Conservation (phyloP, 768 basidiomycete genomes). For the Sistotremastrum niveocremeum region DNA sequence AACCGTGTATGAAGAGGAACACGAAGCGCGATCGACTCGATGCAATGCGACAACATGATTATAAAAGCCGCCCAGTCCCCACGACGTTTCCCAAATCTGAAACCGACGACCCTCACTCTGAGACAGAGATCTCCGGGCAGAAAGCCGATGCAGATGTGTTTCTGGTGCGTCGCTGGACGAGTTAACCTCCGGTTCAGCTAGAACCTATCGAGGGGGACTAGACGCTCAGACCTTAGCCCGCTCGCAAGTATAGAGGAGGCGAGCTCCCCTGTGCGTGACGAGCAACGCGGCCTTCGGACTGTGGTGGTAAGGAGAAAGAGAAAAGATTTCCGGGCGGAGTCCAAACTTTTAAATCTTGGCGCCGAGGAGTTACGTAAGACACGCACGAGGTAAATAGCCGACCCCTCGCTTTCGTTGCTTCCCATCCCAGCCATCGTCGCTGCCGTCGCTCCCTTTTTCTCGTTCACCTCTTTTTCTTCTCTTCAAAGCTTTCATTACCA, state of each 20-base stretch:
- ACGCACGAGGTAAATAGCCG: too few species aligned
- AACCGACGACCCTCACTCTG: slow-evolving; percentile 3
- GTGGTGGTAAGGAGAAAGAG: slow-evolving; percentile 6
- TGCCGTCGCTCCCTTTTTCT: too few species aligned
- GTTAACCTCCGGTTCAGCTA: slow-evolving; percentile 17
- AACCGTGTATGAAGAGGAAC: too few species aligned
- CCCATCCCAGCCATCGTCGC: too few species aligned
- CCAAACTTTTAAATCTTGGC: too few species aligned
- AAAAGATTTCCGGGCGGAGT: too few species aligned
- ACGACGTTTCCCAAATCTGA: slow-evolving; percentile 17
- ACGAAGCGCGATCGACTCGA: slow-evolving; percentile 2
- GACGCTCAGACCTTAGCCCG: slow-evolving; percentile 28
- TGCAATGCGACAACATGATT: not conserved
- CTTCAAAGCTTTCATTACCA: too few species aligned
- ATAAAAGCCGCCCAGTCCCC: slow-evolving; percentile 15
- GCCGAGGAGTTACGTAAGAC: too few species aligned
- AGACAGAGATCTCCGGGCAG: slow-evolving; percentile 4
- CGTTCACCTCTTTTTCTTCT: too few species aligned
- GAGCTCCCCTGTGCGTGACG: slow-evolving; percentile 18
- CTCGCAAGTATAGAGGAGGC: slow-evolving; percentile 18
- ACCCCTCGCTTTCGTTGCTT: too few species aligned
- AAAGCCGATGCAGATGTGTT: slow-evolving; percentile 8
- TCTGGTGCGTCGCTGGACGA: slow-evolving; percentile 19
- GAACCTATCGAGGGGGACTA: slow-evolving; percentile 17
- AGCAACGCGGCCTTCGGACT: slow-evolving; percentile 31